A percentile compares a stretch with the other conserved stretches of the same genome.
phyloP scores from a whole-genome alignment of 768 basidiomycete species.

The Chalciporus pseudorubinellus region DNA sequence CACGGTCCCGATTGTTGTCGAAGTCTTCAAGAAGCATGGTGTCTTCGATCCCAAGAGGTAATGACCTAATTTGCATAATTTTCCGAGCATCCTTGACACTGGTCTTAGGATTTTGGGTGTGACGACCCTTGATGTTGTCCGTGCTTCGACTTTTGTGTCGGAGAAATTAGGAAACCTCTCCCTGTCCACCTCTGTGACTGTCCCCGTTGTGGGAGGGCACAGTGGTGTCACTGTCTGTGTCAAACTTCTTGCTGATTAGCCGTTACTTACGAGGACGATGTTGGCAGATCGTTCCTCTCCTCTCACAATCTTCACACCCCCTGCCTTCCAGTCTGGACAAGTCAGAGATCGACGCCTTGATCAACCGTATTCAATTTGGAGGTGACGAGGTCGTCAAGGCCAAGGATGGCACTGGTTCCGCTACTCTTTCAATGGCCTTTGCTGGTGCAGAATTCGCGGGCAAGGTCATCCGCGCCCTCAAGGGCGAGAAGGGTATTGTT shows the following conservation, averaged over 20 bases:
- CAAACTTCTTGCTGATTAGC: background rate
- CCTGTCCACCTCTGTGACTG: slow-evolving; percentile 58
- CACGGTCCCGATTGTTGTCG: slow-evolving; percentile 94
- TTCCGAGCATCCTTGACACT: background rate
- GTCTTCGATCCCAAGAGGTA: slow-evolving; percentile 92
- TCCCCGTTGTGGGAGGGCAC: slow-evolving; percentile 95
- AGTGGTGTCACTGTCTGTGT: slow-evolving; percentile 78
- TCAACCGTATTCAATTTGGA: slow-evolving; percentile 90
- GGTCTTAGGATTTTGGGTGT: slow-evolving; percentile 85
- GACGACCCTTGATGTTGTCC: slow-evolving; percentile 96
- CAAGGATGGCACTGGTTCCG: slow-evolving; percentile 87
- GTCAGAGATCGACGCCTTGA: slow-evolving; percentile 54
- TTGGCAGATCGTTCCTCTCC: slow-evolving; percentile 81
- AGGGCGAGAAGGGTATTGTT: slow-evolving; percentile 85
- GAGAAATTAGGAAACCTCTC: slow-evolving; percentile 67
- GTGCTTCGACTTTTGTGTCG: slow-evolving; percentile 93
- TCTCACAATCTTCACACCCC: slow-evolving; percentile 84
- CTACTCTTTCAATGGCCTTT: slow-evolving; percentile 96
- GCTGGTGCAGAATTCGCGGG: slow-evolving; percentile 88
- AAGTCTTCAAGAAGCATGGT: slow-evolving; percentile 90
- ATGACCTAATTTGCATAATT: slow-evolving; percentile 8
- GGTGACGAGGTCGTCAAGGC: slow-evolving; percentile 99
- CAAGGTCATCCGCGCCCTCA: slow-evolving; percentile 79
- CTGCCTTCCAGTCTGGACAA: slow-evolving; percentile 58
- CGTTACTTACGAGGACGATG: slow-evolving; percentile 7